Conservation (phyloP, 257 asterid species). For the Scutellaria galericulata region DNA sequence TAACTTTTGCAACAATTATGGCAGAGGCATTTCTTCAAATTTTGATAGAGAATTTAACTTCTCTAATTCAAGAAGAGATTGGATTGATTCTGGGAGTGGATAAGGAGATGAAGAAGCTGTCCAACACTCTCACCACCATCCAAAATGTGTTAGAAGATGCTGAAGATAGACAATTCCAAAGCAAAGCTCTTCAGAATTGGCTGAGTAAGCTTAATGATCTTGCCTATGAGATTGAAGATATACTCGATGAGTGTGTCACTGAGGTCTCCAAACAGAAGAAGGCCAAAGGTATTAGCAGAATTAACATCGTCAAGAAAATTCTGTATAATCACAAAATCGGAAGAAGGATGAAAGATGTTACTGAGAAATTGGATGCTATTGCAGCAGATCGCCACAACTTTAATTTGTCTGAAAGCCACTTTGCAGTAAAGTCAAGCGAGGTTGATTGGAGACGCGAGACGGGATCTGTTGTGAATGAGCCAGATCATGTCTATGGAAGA, state of each 20-base stretch:
- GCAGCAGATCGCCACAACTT: not conserved
- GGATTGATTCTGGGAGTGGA: not conserved
- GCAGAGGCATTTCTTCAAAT: not conserved
- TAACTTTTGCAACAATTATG: not conserved
- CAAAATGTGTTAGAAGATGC: constrained; percentile 27
- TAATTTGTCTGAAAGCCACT: no score
- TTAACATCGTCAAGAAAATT: not conserved
- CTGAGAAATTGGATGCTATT: not conserved
- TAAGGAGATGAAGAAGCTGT: constrained; percentile 22
- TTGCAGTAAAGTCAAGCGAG: not conserved
- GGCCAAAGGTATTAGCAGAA: not conserved
- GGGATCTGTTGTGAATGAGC: not conserved
- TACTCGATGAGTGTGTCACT: not conserved
- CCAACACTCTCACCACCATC: constrained; percentile 35
- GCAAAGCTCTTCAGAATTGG: not conserved
- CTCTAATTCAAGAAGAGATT: not conserved
- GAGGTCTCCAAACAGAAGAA: not conserved
- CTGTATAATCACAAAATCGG: not conserved
- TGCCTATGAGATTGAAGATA: not conserved
- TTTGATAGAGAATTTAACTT: not conserved
- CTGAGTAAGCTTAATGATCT: not conserved
- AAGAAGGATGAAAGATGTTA: not conserved
- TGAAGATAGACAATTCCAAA: not conserved
- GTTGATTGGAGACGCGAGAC: not conserved
- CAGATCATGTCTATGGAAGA: not conserved